These are phyloP conservation scores for Lodderomyces orthopsilosis DNA, from an alignment of 1,139 yeast species.

Conservation along the genomic window DNA sequence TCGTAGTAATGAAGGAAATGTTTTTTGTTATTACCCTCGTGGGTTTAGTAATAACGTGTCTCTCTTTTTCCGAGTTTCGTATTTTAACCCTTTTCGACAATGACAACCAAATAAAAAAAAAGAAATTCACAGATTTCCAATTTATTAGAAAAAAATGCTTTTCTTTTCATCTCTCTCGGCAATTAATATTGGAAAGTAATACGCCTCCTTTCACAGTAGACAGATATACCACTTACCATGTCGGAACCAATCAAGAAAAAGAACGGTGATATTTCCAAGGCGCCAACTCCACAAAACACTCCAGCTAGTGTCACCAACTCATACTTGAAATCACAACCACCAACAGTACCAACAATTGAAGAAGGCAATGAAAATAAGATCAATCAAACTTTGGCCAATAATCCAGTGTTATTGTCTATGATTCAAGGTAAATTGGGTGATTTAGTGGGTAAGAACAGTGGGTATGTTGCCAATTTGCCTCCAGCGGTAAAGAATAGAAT, in stretches of 20 bases:
- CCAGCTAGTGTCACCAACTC: conserved; percentile 87
- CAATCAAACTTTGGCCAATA: conserved; percentile 56
- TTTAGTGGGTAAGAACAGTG: conserved; percentile 82
- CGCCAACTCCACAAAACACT: conserved; percentile 98
- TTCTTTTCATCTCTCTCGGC: background rate
- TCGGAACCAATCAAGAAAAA: conserved; percentile 68
- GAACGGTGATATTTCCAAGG: conserved; percentile 78
- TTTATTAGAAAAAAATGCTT: background rate
- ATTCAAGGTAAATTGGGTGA: conserved; percentile 88
- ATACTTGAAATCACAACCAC: conserved; percentile 67
- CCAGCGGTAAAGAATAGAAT: conserved; percentile 71
- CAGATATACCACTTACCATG: conserved; percentile 31
- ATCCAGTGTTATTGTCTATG: conserved; percentile 78
- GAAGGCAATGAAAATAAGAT: conserved; percentile 45
- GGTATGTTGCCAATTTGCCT: conserved; percentile 82
- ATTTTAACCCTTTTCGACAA: conserved; percentile 1
- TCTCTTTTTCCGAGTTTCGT: background rate
- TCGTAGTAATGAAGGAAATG: no score
- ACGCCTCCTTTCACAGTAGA: background rate
- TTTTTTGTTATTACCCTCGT: no score
- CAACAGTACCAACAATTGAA: conserved; percentile 72
- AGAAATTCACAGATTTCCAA: background rate
- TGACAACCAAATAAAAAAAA: conserved; percentile 5
- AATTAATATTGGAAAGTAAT: background rate
- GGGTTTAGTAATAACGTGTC: no score